Evolutionary conservation across 2,329 filamentous ascomycete genomes (phyloP).

Genomic region (Aspergillus sp.): DNA sequence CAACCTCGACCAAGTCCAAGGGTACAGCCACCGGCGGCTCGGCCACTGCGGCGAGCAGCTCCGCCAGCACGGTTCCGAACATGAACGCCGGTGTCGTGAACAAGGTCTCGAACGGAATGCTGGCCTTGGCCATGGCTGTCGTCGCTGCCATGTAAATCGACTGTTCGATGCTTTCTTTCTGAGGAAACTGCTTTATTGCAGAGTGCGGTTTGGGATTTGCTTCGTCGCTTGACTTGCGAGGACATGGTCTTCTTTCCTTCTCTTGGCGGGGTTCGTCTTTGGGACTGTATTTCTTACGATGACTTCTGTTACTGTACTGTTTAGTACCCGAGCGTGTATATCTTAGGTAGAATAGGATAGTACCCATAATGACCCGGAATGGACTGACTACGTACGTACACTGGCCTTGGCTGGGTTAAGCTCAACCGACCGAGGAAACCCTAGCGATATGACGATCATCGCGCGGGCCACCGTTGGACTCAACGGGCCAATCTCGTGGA

Average conservation of each 20-base stretch:
- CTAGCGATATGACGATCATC: background rate
- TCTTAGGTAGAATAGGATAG: background rate
- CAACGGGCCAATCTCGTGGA: too few species aligned
- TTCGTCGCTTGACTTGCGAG: too few species aligned
- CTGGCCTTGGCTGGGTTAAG: too few species aligned
- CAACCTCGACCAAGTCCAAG: conserved; percentile 15
- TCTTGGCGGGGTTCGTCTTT: background rate
- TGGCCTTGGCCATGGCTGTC: background rate
- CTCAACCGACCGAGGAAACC: too few species aligned
- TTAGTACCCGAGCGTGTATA: background rate
- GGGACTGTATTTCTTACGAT: background rate
- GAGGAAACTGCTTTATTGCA: background rate
- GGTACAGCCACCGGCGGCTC: conserved; percentile 19
- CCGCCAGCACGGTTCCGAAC: conserved; percentile 16
- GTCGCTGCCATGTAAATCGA: background rate
- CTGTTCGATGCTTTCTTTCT: background rate
- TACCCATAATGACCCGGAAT: too few species aligned
- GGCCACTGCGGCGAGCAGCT: conserved; percentile 21
- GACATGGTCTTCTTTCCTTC: background rate
- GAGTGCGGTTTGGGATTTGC: too few species aligned
- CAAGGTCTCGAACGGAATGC: background rate
- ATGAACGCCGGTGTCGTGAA: background rate
- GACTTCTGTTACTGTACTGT: background rate
- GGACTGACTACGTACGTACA: too few species aligned
- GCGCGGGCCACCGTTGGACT: too few species aligned